A percentile compares a stretch with the other conserved stretches of the same genome.
Conservation (phyloP, 169 alveolate genomes). For the Cytauxzoon felis region DNA sequence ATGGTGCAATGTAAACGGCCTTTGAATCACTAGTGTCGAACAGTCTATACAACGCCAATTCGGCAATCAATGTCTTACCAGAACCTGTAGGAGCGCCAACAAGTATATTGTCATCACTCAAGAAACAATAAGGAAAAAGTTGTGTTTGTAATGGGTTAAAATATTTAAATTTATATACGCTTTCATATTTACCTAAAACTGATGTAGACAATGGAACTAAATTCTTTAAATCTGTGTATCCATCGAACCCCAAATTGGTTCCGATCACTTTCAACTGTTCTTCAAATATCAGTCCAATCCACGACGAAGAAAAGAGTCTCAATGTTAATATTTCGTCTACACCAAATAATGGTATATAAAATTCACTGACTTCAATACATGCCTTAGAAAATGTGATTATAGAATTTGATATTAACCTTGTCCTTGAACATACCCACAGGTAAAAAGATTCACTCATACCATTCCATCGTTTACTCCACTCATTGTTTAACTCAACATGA, state of each 20-base stretch:
- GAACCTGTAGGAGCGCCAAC: conserved; percentile 99
- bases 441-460: conserved; percentile 64
- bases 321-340: conserved; percentile 15
- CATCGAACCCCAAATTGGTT: conserved; percentile 1
- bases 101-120: conserved; percentile 93
- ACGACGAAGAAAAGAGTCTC: conserved; percentile 34
- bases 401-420: conserved; percentile 17
- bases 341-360: conserved; percentile 33
- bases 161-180: conserved; percentile 67
- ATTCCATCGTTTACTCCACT: conserved; percentile 89
- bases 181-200: neutral
- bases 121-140: conserved; percentile 91
- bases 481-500: conserved; percentile 75
- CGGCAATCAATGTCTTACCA: conserved; percentile 97
- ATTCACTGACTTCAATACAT: conserved; percentile 12
- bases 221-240: conserved; percentile 44
- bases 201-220: conserved; percentile 46
- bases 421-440: conserved; percentile 53
- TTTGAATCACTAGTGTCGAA: conserved; percentile 74
- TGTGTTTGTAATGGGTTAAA: conserved; percentile 95
- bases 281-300: conserved; percentile 51
- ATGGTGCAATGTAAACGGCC: conserved; percentile 96
- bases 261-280: neutral
- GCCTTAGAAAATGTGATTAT: conserved; percentile 5
- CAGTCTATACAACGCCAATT: conserved; percentile 90